Conservation (phyloP, 257 asterid genomes). For the Knoxia roxburghii region DNA sequence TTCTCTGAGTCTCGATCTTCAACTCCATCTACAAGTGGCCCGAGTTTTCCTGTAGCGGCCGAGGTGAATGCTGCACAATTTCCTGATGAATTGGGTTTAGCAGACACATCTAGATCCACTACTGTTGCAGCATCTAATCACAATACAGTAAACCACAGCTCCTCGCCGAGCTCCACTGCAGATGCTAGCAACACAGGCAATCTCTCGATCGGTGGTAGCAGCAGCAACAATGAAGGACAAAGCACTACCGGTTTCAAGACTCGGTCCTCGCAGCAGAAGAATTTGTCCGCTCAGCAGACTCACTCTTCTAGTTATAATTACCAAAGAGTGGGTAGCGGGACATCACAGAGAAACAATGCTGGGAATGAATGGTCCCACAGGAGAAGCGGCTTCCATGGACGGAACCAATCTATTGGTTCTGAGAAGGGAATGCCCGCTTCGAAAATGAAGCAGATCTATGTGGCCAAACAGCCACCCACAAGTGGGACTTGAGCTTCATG, state of each 20-base stretch:
- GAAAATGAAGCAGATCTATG: conserved; percentile 83
- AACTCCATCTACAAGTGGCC: conserved; percentile 40
- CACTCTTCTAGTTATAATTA: conserved; percentile 39
- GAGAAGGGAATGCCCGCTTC: conserved; percentile 52
- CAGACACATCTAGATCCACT: conserved; percentile 40
- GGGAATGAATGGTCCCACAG: conserved; percentile 73
- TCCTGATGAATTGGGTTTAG: conserved; percentile 47
- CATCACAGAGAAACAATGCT: conserved; percentile 44
- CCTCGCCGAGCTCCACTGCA: conserved; percentile 30
- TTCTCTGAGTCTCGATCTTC: conserved; percentile 52
- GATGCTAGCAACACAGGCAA: conserved; percentile 36
- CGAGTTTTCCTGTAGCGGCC: conserved; percentile 31
- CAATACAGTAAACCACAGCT: conserved; percentile 28
- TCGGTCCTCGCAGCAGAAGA: conserved; percentile 45
- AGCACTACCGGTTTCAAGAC: conserved; percentile 32
- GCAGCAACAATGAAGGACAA: conserved; percentile 31
- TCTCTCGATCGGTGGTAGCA: conserved; percentile 19
- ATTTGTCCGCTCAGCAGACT: conserved; percentile 36
- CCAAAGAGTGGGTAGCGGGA: conserved; percentile 46
- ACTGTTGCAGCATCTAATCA: conserved; percentile 35
- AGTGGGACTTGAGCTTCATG: conserved; percentile 37
- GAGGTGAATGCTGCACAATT: conserved; percentile 39
- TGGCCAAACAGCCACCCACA: conserved; percentile 64
- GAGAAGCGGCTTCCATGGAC: conserved; percentile 66
- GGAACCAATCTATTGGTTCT: conserved; percentile 51